Conservation (phyloP, 148 eudicot species). For the Talinum fruticosum region DNA sequence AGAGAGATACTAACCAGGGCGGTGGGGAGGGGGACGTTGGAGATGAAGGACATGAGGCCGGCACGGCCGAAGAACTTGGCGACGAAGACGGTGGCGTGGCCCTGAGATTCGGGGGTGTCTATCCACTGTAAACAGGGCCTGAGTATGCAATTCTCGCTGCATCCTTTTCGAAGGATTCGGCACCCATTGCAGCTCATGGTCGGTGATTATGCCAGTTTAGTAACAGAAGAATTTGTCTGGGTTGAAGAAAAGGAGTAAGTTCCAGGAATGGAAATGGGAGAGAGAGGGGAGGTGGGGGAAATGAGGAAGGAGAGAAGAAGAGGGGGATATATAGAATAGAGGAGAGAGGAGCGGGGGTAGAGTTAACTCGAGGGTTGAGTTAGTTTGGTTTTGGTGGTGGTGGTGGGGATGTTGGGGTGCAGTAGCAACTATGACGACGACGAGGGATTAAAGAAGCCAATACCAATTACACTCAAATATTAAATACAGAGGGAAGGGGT, state of each 20-base stretch:
- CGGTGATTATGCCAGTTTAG: not conserved
- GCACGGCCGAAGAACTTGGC: conserved; percentile 80
- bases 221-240: not conserved
- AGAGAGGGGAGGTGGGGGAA: not conserved
- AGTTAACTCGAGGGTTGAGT: conserved; percentile 19
- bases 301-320: not conserved
- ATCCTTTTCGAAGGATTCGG: conserved; percentile 63
- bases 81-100: conserved; percentile 69
- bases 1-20: conserved; percentile 42
- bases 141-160: conserved; percentile 60
- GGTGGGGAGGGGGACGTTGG: conserved; percentile 54
- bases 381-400: conserved; percentile 23
- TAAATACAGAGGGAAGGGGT: conserved; percentile 7
- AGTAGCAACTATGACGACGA: not conserved
- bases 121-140: conserved; percentile 58
- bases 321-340: conserved; percentile 23
- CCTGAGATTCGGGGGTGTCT: conserved; percentile 51
- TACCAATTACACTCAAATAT: no score
- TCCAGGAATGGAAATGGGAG: not conserved
- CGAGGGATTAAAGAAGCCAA: not conserved
- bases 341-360: conserved; percentile 1
- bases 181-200: conserved; percentile 78
- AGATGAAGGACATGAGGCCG: conserved; percentile 72
- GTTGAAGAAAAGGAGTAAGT: not conserved
- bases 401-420: not conserved